Conservation (phyloP, 768 basidiomycete genomes). For the Xanthoconium purpureum region DNA sequence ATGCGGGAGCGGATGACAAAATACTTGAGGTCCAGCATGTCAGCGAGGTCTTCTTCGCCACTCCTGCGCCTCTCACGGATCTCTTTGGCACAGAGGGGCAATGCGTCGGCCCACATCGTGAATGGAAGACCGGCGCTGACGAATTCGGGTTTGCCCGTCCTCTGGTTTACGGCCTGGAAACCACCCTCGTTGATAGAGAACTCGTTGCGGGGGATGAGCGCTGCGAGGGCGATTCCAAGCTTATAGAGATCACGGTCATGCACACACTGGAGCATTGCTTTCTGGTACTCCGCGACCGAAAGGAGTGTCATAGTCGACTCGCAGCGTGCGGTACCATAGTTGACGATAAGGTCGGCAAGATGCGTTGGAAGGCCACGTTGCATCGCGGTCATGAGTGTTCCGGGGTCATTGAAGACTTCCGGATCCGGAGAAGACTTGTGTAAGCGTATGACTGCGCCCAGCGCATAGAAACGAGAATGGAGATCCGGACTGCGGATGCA, state of each 20-base stretch:
- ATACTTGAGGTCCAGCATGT: conserved; percentile 65
- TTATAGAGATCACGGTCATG: conserved; percentile 48
- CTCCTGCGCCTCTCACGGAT: conserved; percentile 44
- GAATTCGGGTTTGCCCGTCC: conserved; percentile 40
- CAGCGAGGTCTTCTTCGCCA: conserved; percentile 50
- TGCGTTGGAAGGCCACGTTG: conserved; percentile 43
- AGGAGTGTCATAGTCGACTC: conserved; percentile 46
- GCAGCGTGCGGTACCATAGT: conserved; percentile 46
- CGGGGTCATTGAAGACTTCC: conserved; percentile 50
- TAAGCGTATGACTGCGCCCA: conserved; percentile 53
- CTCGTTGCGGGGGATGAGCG: conserved; percentile 54
- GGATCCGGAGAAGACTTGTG: conserved; percentile 41
- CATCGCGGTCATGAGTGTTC: conserved; percentile 41
- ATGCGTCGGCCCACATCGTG: conserved; percentile 52
- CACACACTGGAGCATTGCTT: conserved; percentile 49
- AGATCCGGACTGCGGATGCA: conserved; percentile 55
- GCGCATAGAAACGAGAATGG: conserved; percentile 46
- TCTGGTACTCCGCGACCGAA: conserved; percentile 44
- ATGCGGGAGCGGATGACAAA: conserved; percentile 48
- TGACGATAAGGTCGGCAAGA: conserved; percentile 43
- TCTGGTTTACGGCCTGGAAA: conserved; percentile 45
- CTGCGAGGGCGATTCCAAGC: conserved; percentile 49
- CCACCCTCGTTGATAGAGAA: conserved; percentile 58
- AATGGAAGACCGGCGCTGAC: conserved; percentile 56
- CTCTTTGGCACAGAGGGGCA: conserved; percentile 57